A percentile compares a stretch with the other conserved stretches of the same genome.
phyloP scores from a whole-genome alignment of 352 stramenopile genomes.

The Pythium diclinum region DNA sequence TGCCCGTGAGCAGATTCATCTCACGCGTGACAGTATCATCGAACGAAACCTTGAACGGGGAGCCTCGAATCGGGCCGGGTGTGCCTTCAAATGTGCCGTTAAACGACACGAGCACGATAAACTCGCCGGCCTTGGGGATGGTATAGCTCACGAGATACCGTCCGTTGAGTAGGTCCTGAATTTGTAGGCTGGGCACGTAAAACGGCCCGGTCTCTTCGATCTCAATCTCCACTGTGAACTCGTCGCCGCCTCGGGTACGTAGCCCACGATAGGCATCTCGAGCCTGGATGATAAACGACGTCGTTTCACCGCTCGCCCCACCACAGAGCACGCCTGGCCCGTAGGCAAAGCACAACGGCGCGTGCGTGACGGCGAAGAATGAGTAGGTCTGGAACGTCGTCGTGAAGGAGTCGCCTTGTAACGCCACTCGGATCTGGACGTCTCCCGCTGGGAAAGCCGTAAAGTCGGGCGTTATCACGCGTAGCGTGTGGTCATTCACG shows the following conservation, averaged over 20 bases:
- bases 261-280: slow-evolving; percentile 75
- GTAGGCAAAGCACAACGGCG: slow-evolving; percentile 89
- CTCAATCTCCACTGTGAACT: slow-evolving; percentile 81
- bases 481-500: slow-evolving; percentile 87
- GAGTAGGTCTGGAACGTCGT: slow-evolving; percentile 91
- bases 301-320: slow-evolving; percentile 68
- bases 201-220: slow-evolving; percentile 47
- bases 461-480: slow-evolving; percentile 90
- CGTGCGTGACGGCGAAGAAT: slow-evolving; percentile 93
- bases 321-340: slow-evolving; percentile 89
- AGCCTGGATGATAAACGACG: slow-evolving; percentile 82
- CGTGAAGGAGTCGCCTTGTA: slow-evolving; percentile 93
- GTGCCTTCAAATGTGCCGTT: slow-evolving; percentile 90
- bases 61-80: slow-evolving; percentile 86
- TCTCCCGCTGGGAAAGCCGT: slow-evolving; percentile 83
- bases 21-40: slow-evolving; percentile 76
- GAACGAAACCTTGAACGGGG: slow-evolving; percentile 83
- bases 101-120: slow-evolving; percentile 88
- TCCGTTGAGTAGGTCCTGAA: slow-evolving; percentile 91
- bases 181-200: slow-evolving; percentile 49
- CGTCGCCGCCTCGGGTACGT: slow-evolving; percentile 91
- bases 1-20: slow-evolving; percentile 81
- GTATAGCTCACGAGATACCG: slow-evolving; percentile 93
- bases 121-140: slow-evolving; percentile 75
- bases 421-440: slow-evolving; percentile 87